Base-by-base conservation (phyloP, 225 moss, liverwort and hornwort species). In the Ulota crispa region DNA sequence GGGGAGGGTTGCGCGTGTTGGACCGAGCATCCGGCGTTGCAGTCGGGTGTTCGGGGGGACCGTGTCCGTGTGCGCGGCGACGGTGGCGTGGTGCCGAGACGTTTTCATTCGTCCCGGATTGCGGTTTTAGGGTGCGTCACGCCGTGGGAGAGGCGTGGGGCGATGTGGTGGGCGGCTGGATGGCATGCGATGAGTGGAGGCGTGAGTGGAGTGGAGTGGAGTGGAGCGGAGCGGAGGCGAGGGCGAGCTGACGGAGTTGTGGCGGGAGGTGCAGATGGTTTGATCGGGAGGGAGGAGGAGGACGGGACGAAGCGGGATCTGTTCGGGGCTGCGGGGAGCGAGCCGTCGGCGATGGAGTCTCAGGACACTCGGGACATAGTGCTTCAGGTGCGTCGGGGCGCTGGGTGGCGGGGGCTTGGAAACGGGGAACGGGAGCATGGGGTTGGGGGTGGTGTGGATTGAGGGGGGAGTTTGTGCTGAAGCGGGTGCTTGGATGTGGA, bases 291-390 rank as follows among this genome's bases (percentile, higher is more conserved):
- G 79, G 91, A 84, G 81, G 88, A 88, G 28, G 91, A 91, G 24
- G 88, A 78, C 26, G 86, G 86, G 68, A 85, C 88, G 64, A 88
- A 88, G 56, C 85, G 88, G 69, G 88, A 91, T 64, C 61, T 88
- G 41, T 91, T 91, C 57, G 91, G 91, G 31, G 83, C 88, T 79
- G 85, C 91, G 73, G 88, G 86, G 76, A 87, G 91, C 83, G 91
- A 88, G 16, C 68, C 85, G 5, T 86, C 90, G 4, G 62, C 83
- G 23, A 64, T 91, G 86, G 83, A 91, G 59, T 73, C 80, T 56
- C 86, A 88, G 81, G 91, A 91, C 76, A 56, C 88, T 41, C 88
- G 85, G 50, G 88, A 88, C 57, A 85, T 91, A 1, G 84, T 91
- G 50, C 84, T 88, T 73, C 91, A 91, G 91, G 91, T 91, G 14